A percentile compares a stretch with the other conserved stretches of the same genome.
phyloP scores from a whole-genome alignment of 805 yeast species.

The Zygoascus bituminiphila region DNA sequence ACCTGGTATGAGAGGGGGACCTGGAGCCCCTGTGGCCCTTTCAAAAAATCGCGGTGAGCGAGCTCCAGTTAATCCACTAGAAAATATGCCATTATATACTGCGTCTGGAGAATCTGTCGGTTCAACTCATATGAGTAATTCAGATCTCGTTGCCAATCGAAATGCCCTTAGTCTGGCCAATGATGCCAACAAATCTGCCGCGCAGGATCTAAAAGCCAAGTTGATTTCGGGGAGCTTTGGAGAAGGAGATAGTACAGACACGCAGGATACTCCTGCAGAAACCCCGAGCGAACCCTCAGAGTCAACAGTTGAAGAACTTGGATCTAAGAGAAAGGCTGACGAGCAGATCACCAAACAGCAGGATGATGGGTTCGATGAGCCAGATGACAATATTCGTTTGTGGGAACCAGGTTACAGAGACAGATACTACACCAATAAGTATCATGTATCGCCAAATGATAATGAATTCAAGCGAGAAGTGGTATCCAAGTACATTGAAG shows the following conservation, averaged over 20 bases:
- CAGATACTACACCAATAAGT: constrained; percentile 74
- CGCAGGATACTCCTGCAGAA: constrained; percentile 13
- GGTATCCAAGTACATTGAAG: constrained; percentile 74
- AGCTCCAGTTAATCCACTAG: constrained; percentile 62
- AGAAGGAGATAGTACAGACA: constrained; percentile 6
- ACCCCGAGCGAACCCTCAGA: constrained; percentile 1
- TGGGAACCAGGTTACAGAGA: constrained; percentile 84
- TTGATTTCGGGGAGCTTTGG: constrained; percentile 10
- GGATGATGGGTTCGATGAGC: constrained; percentile 32
- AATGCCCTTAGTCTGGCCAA: constrained; percentile 60
- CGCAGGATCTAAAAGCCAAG: constrained; percentile 46
- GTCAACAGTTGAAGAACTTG: background rate
- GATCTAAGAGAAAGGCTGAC: constrained; percentile 2
- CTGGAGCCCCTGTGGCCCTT: constrained; percentile 26
- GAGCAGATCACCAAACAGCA: background rate
- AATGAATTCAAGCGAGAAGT: constrained; percentile 49
- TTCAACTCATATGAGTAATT: constrained; percentile 53
- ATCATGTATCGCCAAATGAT: constrained; percentile 42
- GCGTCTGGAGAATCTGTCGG: constrained; percentile 70
- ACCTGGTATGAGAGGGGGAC: constrained; percentile 1
- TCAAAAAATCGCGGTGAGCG: constrained; percentile 56
- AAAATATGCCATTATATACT: constrained; percentile 68
- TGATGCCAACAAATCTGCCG: constrained; percentile 61
- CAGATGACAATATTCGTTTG: constrained; percentile 48
- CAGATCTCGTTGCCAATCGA: constrained; percentile 59